phyloP scores from a whole-genome alignment of 208 protist species.

The Novymonas esmeraldas region DNA sequence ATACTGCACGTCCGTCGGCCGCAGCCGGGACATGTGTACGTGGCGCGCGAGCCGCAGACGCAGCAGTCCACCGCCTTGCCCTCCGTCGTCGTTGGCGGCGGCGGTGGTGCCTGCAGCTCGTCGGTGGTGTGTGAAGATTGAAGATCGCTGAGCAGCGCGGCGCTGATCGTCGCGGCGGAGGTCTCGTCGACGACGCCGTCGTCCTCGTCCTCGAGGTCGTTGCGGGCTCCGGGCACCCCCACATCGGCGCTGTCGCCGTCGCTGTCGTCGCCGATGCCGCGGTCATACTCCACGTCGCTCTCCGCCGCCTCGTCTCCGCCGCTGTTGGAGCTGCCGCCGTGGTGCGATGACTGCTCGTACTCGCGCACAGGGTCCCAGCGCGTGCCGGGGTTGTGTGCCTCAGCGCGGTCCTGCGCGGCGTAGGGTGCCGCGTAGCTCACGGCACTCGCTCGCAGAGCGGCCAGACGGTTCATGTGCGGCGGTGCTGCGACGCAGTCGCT shows the following conservation, averaged over 20 bases:
- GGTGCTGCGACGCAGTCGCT: neutral
- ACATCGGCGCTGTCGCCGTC: neutral
- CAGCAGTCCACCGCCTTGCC: conserved; percentile 43
- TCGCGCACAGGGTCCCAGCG: neutral
- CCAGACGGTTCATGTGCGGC: neutral
- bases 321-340: neutral
- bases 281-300: neutral
- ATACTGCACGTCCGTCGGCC: conserved; percentile 73
- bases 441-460: too few species aligned
- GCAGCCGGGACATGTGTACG: conserved; percentile 86
- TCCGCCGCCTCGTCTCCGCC: conserved; percentile 3
- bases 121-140: conserved; percentile 7
- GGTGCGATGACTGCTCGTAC: neutral
- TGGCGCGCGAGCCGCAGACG: conserved; percentile 51
- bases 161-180: conserved; percentile 15
- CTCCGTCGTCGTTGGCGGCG: neutral
- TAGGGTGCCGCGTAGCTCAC: neutral
- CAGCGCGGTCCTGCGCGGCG: neutral
- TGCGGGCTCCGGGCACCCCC: neutral
- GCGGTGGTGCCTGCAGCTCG: neutral
- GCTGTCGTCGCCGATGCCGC: neutral
- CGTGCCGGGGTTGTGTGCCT: neutral
- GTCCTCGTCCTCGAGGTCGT: neutral
- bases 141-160: conserved; percentile 39
- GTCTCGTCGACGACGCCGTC: neutral